Base-by-base conservation (phyloP, 257 asterid species). In the Eucommia ulmoides region DNA sequence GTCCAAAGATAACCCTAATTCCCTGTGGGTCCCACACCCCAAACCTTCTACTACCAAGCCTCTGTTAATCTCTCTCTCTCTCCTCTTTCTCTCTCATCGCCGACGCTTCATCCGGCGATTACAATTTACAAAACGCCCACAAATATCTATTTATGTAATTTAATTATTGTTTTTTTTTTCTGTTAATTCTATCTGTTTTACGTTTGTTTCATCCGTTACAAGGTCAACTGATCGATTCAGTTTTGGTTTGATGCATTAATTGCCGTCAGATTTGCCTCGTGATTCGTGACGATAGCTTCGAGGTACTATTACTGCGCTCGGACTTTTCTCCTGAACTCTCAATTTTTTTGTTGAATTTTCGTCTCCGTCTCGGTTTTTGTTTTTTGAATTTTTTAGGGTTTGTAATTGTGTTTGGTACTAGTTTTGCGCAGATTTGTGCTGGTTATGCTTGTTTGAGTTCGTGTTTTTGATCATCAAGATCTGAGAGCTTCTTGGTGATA, bases 261-360 rank as follows among this genome's bases (percentile, higher is more conserved):
- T 19, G 42, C 61, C 67, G 61, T 54, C 19, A 20, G 56, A 61
- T 61, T 35, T 23, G 38, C 5, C 42, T 54, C 51, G 23, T 26
- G 55, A 23, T 51, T 38, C 29, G 47, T 22, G 47, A 53, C 24
- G 58, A 33, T 24, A 19, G 21, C 15, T 35, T 38, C 16, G 22
- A 46, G 55, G 38, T 29, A 29, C 38, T 12, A 29, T 29, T 5
- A 5, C 7, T 10, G 14, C 15, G 5, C 45, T 38, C 3, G 6
- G 14, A 3, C 15, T 38, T 38, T 14, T 38, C 15, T 8, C 12
- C 15, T 10, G 17, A 38, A 15, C n/a, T 38, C 45, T 16, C 6
- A 38, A 38, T 38, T 38, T 7, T 9, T 3, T 7, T 38, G 15
- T 3, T 38, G 12, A 3, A 15, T 5, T 38, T 38, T 38, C 15